phyloP scores from a whole-genome alignment of 1,139 yeast species.

The Blastobotrys aristatus region DNA sequence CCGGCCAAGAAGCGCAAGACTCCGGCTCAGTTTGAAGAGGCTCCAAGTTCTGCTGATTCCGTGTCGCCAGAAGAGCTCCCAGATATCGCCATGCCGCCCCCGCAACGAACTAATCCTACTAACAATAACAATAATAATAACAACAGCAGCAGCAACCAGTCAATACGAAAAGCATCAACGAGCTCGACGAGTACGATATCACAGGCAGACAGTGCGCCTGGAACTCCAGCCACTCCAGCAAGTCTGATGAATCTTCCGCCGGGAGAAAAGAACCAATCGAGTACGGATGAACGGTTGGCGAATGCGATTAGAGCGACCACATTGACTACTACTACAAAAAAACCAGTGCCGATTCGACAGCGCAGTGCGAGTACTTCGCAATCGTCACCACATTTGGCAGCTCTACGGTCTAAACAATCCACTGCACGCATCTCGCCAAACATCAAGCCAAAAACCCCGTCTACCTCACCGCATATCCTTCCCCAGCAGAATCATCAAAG shows the following conservation, averaged over 20 bases:
- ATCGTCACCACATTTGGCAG: constrained; percentile 12
- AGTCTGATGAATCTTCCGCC: constrained; percentile 39
- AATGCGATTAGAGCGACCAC: constrained; percentile 28
- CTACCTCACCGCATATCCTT: constrained; percentile 17
- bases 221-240: constrained; percentile 30
- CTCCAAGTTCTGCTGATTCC: constrained; percentile 2
- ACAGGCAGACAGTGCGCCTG: background rate
- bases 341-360: background rate
- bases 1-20: background rate
- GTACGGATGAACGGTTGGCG: constrained; percentile 25
- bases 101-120: constrained; percentile 19
- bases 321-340: constrained; percentile 15
- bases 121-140: background rate
- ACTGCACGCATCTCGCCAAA: constrained; percentile 21
- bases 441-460: constrained; percentile 22
- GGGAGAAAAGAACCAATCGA: constrained; percentile 15
- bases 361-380: background rate
- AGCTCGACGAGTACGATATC: background rate
- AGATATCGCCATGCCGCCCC: constrained; percentile 29
- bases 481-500: constrained; percentile 6
- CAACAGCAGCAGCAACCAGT: background rate
- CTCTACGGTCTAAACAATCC: constrained; percentile 9
- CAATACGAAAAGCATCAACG: constrained; percentile 6
- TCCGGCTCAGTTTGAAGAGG: background rate
- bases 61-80: constrained; percentile 25